Evolutionary conservation across 2,329 filamentous ascomycete species (phyloP).

Genomic region (Colletotrichum sp.): DNA sequence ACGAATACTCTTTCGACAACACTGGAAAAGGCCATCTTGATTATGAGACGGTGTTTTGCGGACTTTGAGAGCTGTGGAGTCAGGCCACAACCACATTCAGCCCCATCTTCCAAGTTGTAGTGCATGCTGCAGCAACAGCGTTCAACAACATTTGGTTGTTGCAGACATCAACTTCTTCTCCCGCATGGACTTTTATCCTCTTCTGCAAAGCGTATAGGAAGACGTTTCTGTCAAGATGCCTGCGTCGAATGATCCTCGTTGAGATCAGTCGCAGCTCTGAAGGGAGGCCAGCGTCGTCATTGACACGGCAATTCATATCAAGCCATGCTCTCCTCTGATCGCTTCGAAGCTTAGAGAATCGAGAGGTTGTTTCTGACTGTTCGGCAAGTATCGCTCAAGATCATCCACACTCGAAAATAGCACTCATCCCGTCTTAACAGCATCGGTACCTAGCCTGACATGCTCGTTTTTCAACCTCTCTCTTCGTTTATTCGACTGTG

Average conservation of each 20-base stretch:
- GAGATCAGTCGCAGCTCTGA: background rate
- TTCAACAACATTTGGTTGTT: background rate
- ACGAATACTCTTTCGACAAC: rapidly evolving
- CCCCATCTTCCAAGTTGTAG: rapidly evolving
- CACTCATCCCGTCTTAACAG: rapidly evolving
- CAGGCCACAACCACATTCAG: background rate
- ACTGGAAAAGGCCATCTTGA: rapidly evolving
- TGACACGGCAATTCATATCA: rapidly evolving
- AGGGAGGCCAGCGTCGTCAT: rapidly evolving
- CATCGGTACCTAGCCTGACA: rapidly evolving
- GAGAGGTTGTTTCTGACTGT: background rate
- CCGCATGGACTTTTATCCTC: rapidly evolving
- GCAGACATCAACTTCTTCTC: background rate
- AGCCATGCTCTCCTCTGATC: rapidly evolving
- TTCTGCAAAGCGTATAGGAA: background rate
- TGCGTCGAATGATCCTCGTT: rapidly evolving
- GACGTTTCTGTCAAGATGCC: rapidly evolving
- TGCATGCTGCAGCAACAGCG: rapidly evolving
- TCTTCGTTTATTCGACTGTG: background rate
- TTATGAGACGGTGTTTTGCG: background rate
- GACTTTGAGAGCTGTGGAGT: rapidly evolving
- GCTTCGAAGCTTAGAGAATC: background rate
- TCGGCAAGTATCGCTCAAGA: background rate
- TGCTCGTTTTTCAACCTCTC: rapidly evolving
- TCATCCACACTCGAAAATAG: background rate